Evolutionary conservation across 768 basidiomycete species (phyloP), one percentile per base, ranked within the genome.

Genomic region (Suillus brevipes): DNA sequence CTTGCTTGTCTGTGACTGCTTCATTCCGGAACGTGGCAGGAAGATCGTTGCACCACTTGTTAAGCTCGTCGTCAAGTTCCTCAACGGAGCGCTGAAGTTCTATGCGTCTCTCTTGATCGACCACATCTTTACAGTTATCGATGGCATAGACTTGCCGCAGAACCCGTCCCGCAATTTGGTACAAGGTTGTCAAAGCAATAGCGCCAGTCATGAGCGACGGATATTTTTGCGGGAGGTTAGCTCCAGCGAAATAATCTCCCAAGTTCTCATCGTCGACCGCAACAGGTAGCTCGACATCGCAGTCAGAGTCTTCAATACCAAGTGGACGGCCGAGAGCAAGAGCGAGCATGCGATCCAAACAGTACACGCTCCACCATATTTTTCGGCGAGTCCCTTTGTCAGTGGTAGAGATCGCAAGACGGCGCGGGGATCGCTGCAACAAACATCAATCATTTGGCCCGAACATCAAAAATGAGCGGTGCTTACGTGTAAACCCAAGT

Each of bases 281-380:
- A 43, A 89, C 84, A 6, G 95, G 95, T 60, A 89, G 80, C 73
- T 95, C 93, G 38, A 92, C 91, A 72, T 97, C 95, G 71, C 94
- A 95, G 74, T 97, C 95, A 13, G 88, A 82, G 76, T 97, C 95
- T 70, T 95, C 92, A 67, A 94, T 83, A 34, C 93, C 95, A 63
- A 96, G 84, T 3, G 95, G 95, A 12, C 95, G 85, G 56, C 95
- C 95, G 16, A 97, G 82, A 16, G 94, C 89, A 61, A 96, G 86
- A 28, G 95, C 95, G 23, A 97, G 89, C 92, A 95, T 95, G 59
- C 94, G 89, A 75, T 92, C 95, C 59, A 97, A 81, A 31, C 88
- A 89, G 72, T 97, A 97, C 34, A 95, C 92, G 50, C 91, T 88
- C 93, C 95, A 96, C 95, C 95, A 96, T 60, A 95, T 89, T 78